Conservation (phyloP, 1,284 basidiomycete genomes). For the Ceratobasidium papillatum region DNA sequence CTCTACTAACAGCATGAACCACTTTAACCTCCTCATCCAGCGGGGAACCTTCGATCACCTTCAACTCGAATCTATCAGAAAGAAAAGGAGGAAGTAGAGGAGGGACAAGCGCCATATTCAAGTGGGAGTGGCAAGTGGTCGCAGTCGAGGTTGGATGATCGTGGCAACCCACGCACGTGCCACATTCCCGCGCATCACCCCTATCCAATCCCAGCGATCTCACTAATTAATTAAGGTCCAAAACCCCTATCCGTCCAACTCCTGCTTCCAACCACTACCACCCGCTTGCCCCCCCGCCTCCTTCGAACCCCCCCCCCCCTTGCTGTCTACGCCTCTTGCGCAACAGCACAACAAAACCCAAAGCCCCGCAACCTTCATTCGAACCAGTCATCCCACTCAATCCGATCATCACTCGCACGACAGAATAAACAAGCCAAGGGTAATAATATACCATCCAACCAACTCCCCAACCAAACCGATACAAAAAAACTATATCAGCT, state of each 20-base stretch:
- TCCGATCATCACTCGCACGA: too few species aligned
- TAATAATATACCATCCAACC: not conserved
- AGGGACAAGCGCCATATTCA: not conserved
- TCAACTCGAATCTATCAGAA: constrained; percentile 4
- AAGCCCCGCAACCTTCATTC: too few species aligned
- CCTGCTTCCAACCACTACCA: not conserved
- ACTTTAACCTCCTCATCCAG: constrained; percentile 20
- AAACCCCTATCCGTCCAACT: not conserved
- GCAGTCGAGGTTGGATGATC: not conserved
- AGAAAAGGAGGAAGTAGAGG: constrained; percentile 16
- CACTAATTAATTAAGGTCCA: too few species aligned
- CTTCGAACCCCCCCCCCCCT: not conserved
- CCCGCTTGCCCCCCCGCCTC: not conserved
- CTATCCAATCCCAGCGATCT: not conserved
- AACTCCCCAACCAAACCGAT: not conserved
- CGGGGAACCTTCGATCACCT: not conserved
- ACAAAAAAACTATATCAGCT: not conserved
- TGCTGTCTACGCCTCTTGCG: too few species aligned
- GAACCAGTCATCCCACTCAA: too few species aligned
- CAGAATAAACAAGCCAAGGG: not conserved
- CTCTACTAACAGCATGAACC: constrained; percentile 16
- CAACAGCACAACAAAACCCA: too few species aligned
- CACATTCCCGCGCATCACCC: not conserved
- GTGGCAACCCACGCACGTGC: not conserved
- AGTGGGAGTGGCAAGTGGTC: not conserved